Base-by-base conservation (phyloP, 176 grass and related monocot genomes). In the Zea luxurians region DNA sequence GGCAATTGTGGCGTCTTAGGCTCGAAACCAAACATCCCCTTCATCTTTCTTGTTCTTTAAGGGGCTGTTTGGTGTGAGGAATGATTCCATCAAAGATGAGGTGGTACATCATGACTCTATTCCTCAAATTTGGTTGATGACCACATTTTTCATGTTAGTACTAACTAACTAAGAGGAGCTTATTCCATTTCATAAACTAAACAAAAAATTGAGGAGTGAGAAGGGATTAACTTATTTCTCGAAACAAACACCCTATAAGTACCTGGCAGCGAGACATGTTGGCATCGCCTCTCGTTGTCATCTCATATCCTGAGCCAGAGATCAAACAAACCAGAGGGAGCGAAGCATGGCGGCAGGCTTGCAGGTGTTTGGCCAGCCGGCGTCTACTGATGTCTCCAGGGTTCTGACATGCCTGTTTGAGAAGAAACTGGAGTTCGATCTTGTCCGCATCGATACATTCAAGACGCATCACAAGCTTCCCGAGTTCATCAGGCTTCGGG, bases 341-440 rank as follows among this genome's bases (percentile, higher is more conserved):
- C 69, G 48, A 88, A 86, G 7, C 18, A 93, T 79, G 91, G 81
- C 90, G 75, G 73, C 81, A 44, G 68, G 75, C 6, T 72, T 97
- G 89, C 86, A 93, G 62, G 89, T 97, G 65, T 91, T 93, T 40
- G 94, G 94, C 13, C 91, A 91, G 69, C 94, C 91, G 7, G 84
- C 86, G 71, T 87, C 91, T 18, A 91, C 94, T 8, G 91, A 97
- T 66, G 94, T 88, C 60, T 81, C 94, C 58, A 91, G 91, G 75
- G 94, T 93, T 64, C 79, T 97, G 70, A 82, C 91, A 72, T 93
- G 94, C 76, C 91, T 93, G 38, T 93, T 97, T 68, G 94, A 97
- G 86, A 93, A 93, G 84, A 83, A 97, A 37, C 54, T 90, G 12
- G 84, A 89, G 13, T 97, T 93, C 80, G 84, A 97, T 70, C 84